Conservation (phyloP, 495 filamentous ascomycete species). For the Annulohypoxylon nitens region DNA sequence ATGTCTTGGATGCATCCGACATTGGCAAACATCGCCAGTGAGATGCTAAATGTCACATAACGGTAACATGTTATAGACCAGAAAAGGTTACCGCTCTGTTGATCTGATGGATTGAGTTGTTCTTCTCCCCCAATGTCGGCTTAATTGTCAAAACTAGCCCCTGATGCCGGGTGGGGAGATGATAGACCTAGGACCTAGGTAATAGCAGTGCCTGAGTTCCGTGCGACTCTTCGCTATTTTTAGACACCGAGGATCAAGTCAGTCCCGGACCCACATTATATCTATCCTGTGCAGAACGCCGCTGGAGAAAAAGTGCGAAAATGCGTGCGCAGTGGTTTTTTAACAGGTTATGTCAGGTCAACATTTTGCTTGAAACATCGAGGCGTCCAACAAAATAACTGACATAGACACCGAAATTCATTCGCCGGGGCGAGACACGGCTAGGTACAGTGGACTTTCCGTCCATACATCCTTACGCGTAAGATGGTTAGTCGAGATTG, state of each 20-base stretch:
- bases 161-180: constrained; percentile 10
- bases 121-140: constrained; percentile 20
- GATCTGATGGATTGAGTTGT: constrained; percentile 15
- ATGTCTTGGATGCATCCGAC: constrained; percentile 38
- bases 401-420: constrained; percentile 3
- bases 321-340: not conserved
- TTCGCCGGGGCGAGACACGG: constrained; percentile 18
- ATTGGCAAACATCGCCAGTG: constrained; percentile 12
- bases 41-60: not conserved
- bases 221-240: constrained; percentile 38
- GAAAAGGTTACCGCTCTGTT: constrained; percentile 7
- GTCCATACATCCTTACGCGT: constrained; percentile 22
- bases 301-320: constrained; percentile 5
- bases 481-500: constrained; percentile 18
- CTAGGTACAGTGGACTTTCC: constrained; percentile 4
- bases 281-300: constrained; percentile 10
- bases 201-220: not conserved
- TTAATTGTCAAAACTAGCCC: constrained; percentile 14
- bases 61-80: constrained; percentile 13
- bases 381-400: not conserved
- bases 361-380: constrained; percentile 18
- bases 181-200: no score
- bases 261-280: constrained; percentile 15
- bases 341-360: constrained; percentile 8
- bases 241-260: constrained; percentile 38